Percentiles rank a stretch among this genome's conserved stretches.
Conservation (phyloP, 2,329 filamentous ascomycete genomes). For the Ceratocystis alfenasii region DNA sequence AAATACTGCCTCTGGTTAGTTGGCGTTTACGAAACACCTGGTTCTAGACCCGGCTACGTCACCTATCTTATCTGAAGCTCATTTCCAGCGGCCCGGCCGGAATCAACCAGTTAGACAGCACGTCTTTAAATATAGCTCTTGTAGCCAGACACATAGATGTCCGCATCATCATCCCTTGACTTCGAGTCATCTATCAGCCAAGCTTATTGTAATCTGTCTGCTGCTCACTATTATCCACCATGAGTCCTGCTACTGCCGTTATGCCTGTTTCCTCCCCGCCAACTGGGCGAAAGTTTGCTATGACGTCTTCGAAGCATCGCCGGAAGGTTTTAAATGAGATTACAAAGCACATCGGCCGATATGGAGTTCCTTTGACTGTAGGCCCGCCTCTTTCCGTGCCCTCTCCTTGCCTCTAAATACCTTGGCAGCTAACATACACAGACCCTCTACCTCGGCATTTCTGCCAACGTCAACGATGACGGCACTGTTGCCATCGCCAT, state of each 20-base stretch:
- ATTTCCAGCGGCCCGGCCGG: background rate
- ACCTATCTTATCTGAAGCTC: background rate
- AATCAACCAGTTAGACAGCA: background rate
- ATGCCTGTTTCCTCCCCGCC: background rate
- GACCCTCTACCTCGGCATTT: conserved; percentile 52
- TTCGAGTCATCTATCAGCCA: background rate
- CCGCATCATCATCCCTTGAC: background rate
- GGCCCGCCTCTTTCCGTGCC: conserved; percentile 18
- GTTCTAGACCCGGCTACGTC: background rate
- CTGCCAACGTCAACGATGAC: conserved; percentile 41
- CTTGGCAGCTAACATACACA: conserved; percentile 25
- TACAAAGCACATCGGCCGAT: conserved; percentile 34
- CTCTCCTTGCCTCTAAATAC: background rate
- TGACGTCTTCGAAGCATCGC: conserved; percentile 36
- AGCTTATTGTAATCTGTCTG: conserved; percentile 9
- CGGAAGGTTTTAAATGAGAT: conserved; percentile 37
- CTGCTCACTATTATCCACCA: background rate
- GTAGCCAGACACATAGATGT: background rate
- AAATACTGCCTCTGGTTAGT: background rate
- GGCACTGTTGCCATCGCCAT: conserved; percentile 49
- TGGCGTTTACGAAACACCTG: background rate
- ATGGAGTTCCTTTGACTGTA: conserved; percentile 39
- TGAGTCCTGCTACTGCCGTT: conserved; percentile 6
- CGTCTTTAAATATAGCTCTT: background rate
- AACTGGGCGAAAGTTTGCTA: conserved; percentile 33